Evolutionary conservation across 768 basidiomycete genomes (phyloP), one percentile per base, ranked within the genome.

Genomic region (Podaxis sp.): DNA sequence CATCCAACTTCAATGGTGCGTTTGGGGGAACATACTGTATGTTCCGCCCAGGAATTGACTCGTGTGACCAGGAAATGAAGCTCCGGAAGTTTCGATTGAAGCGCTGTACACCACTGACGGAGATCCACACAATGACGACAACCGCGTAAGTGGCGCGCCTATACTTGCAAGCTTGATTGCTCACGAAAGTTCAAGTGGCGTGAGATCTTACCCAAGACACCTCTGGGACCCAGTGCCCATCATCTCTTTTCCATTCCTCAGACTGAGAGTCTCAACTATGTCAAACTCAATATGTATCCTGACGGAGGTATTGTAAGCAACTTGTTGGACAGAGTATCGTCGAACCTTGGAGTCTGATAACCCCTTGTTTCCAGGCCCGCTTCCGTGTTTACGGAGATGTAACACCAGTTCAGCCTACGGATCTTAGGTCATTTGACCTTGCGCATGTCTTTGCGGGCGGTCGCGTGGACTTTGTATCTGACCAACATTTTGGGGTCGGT

Each of bases 401-500:
- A 55, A 70, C 78, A 37, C 84, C 92, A 0, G 79, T 89, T 30
- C 82, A 84, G 63, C 88, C 91, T 40, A 65, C 73, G 28, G 76
- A 81, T 60, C 67, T 73, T 11, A 72, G 75, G 30, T 66, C 81
- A 0, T 91, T 96, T 69, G 95, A 99, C 75, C 77, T 99, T 46
- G 95, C 95, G 0, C 90, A 94, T 76, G 93, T 96, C 30, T 90
- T 95, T 67, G 85, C 91, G 28, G 95, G 95, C 11, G 97, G 93
- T 24, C 84, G 86, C 1, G 91, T 96, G 56, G 87, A 94, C 40
- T 85, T 81, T 58, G 89, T 87, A 22, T 96, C 94, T 48, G 94
- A 99, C 76, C 95, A 98, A 71, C 96, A 99, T 77, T 99, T 92
- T 68, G 96, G 95, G 22, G 84, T 91, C 10, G 96, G 95, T 3